Percentiles rank a stretch among this genome's conserved stretches.
These are phyloP conservation scores for Volutella citrinella DNA, from an alignment of 2,329 filamentous ascomycete genomes.

Conservation along the genomic window DNA sequence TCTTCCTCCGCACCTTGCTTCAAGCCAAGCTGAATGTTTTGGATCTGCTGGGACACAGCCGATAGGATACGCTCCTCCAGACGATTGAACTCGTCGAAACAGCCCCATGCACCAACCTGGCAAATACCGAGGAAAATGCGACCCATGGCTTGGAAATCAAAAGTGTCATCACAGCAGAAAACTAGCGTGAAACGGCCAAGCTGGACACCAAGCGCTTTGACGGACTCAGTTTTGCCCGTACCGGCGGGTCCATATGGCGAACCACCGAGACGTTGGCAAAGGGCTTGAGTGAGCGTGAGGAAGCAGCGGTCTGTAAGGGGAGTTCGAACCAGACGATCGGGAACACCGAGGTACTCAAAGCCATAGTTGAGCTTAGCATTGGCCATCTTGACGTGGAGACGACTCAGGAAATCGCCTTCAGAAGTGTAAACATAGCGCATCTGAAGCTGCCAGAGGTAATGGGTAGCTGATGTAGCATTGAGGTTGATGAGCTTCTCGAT, in stretches of 20 bases:
- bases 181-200: slow-evolving; percentile 97
- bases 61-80: slow-evolving; percentile 96
- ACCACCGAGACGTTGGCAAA: slow-evolving; percentile 91
- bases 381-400: slow-evolving; percentile 91
- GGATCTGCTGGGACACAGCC: slow-evolving; percentile 97
- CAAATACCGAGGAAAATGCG: slow-evolving; percentile 99
- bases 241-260: slow-evolving; percentile 97
- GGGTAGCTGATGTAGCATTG: slow-evolving; percentile 70
- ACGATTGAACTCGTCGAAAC: slow-evolving; percentile 99
- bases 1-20: slow-evolving; percentile 80
- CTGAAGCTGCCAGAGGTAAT: slow-evolving; percentile 91
- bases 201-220: slow-evolving; percentile 95
- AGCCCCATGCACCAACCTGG: slow-evolving; percentile 98
- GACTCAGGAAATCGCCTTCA: slow-evolving; percentile 76
- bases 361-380: slow-evolving; percentile 95
- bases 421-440: slow-evolving; percentile 93
- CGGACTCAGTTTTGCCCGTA: slow-evolving; percentile 98
- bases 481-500: slow-evolving; percentile 81
- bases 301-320: slow-evolving; percentile 98
- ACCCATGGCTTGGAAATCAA: slow-evolving; percentile 99
- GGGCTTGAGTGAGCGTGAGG: slow-evolving; percentile 91
- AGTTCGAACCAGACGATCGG: slow-evolving; percentile 92
- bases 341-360: slow-evolving; percentile 96
- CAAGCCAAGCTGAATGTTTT: slow-evolving; percentile 96
- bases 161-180: slow-evolving; percentile 99